Base-by-base conservation (phyloP, 2,329 filamentous ascomycete genomes). In the Aspergillus neotritici region DNA sequence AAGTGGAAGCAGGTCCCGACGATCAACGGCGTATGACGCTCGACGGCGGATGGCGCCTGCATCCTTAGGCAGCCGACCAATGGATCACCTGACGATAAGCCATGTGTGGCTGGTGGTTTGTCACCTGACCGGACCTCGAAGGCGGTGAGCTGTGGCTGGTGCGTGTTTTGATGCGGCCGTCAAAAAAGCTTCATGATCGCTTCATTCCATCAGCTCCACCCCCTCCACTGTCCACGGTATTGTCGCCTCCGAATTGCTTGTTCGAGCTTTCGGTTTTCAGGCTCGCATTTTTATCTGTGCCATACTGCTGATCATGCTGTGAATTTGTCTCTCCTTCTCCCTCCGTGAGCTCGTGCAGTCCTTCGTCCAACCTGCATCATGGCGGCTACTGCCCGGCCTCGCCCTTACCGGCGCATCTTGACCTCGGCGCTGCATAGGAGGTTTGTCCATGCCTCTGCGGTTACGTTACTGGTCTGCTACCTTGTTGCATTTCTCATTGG, bases 341-440 rank as follows among this genome's bases (percentile, higher is more conserved):
- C 37, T 33, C 31, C 41, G 47, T 51, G 54, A 60, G 50, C 55
- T 51, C 36, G 39, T 37, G 45, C 49, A 49, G 53, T 58, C 51
- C 50, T 46, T 52, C 46, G 41, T 50, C 43, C 35, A 46, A 51
- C 52, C 52, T 50, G 36, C 57, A 63, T 47, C 49, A 69, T 69
- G 67, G 21, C 21, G 21, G 65, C 65, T 49, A 51, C 58, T 36
- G 49, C 59, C 43, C 55, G 54, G 57, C 66, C 65, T 48, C 63
- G 70, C 53, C 69, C 67, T 32, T 94, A 95, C 69, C 85, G 88
- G 74, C 87, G 95, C 71, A 94, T 94, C 66, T 72, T 96, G 55
- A 94, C 91, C 49, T 90, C 91, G 38, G 83, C 86, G 40, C 74
- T 96, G 51, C 91, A 97, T 67, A 78, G 86, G 58, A 81, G 89